Evolutionary conservation across 2,329 filamentous ascomycete genomes (phyloP), one percentile per base, ranked within the genome.

Genomic region (Sclerotinia subarctica): DNA sequence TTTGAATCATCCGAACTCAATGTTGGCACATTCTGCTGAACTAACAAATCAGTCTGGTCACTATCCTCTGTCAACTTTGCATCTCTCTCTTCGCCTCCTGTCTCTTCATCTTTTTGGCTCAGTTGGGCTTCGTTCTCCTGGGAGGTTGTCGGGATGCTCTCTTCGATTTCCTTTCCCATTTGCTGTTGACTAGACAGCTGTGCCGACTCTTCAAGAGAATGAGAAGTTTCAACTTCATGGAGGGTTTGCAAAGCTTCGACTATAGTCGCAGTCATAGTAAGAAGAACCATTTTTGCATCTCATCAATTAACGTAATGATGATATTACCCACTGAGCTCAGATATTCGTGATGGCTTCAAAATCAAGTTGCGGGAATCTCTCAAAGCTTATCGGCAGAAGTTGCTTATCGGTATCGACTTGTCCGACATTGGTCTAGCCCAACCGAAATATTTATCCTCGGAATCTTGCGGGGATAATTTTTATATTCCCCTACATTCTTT

Each of bases 251-350:
- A 75, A 0, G 85, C 89, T 77, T 87, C 86, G 79, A 89, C 86
- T 42, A 92, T 86, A 73, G 85, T 81, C 73, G 85, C 78, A 5
- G 90, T 94, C 83, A 93, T 90, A n/a, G 88, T 91, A 53, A 95
- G 86, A 54, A 91, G 82, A 24, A 94, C 90, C 91, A 94, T 94
- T 3, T 72, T 70, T 56, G 51, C 38, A 52, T 26, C 7, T 21
- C 17, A 63, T 63, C 32, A 10, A 63, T 63, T 2, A 63, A 63
- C 7, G 15, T 38, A 38, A 49, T 8, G 4, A 26, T 35, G 35
- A 26, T 38, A 26, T 26, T 21, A 38, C 66, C 13, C 17, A 42
- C 38, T 21, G 38, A 51, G 19, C 29, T 51, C 21, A 62, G 21
- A 35, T 38, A 21, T 62, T 51, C 32, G 29, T 38, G 29, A n/a